Evolutionary conservation across 2,329 filamentous ascomycete species (phyloP).

Genomic region (Ascocoryne sarcoides): DNA sequence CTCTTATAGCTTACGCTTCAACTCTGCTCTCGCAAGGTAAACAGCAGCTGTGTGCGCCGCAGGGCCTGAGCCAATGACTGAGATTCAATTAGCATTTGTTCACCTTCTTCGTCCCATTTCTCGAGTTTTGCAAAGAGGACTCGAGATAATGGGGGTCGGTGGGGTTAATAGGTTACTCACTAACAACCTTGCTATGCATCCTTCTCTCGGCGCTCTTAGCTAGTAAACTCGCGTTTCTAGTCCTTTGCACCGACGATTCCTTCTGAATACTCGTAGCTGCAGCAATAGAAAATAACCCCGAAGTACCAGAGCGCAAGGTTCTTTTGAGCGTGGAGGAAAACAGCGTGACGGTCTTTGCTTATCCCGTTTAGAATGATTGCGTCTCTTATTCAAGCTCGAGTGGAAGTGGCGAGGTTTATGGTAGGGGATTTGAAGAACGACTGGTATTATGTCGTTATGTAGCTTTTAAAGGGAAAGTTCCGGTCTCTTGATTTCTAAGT

Average conservation of each 20-base stretch:
- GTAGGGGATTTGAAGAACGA: background rate
- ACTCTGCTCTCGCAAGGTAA: constrained; percentile 87
- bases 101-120: background rate
- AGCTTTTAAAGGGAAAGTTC: background rate
- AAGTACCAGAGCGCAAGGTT: constrained; percentile 65
- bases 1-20: constrained; percentile 52
- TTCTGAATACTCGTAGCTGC: constrained; percentile 56
- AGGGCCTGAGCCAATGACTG: constrained; percentile 88
- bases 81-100: constrained; percentile 10
- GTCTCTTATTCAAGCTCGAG: too few relatives aligned
- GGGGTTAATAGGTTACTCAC: constrained; percentile 53
- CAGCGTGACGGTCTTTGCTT: constrained; percentile 61
- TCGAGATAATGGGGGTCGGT: too few relatives aligned
- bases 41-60: constrained; percentile 96
- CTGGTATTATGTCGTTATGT: background rate
- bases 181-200: constrained; percentile 92
- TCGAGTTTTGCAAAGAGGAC: too few relatives aligned
- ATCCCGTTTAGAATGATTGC: too few relatives aligned
- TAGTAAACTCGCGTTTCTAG: constrained; percentile 17
- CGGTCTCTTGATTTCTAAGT: background rate
- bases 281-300: constrained; percentile 65
- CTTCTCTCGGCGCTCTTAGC: constrained; percentile 36
- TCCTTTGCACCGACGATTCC: constrained; percentile 35
- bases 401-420: background rate
- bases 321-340: constrained; percentile 77